Evolutionary conservation across 2,329 filamentous ascomycete species (phyloP), one percentile per base, ranked within the genome.

Genomic region (Pseudonectria buxi): DNA sequence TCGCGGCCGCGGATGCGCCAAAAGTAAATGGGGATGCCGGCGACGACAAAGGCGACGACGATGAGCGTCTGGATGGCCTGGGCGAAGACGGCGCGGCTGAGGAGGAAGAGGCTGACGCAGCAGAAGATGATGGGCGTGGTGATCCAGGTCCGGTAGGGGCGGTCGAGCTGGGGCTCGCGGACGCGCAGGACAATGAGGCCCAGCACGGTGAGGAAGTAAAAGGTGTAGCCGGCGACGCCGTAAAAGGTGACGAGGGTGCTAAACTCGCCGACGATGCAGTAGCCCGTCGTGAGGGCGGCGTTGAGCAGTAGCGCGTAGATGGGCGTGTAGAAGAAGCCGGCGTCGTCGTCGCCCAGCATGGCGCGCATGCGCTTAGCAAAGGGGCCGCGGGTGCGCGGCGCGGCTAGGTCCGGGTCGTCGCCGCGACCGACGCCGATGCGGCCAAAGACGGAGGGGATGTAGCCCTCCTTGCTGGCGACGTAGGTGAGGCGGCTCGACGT

Each of bases 41-140:
- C 81, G 4, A 83, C 68, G 40, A 95, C 85, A 53, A 96, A 98
- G 0, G 68, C 81, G 6, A 95, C 68, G 7, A 98, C 92, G 14
- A 90, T 77, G 15, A 95, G 58, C 0, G 90, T 95, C 69, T 98
- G 89, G 33, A 94, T 51, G 4, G 92, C 92, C 62, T 95, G 82
- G 24, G 88, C 84, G 56, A 98, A 92, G 11, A 96, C 80, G 4
- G 89, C 88, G 33, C 92, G 73, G 54, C 81, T 89, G 28, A 98
- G 74, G 46, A 98, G 62, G 57, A 98, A 98, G 46, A 98, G 62
- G 57, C 86, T 94, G 26, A 98, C 92, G 56, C 92, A 98, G 72
- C 92, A 98, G 59, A 98, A 98, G 37, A 95, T 90, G 46, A 98
- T 90, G 10, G 92, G 92, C 3, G 92, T 98, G 1, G 83, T 83